These are phyloP conservation scores for Chlorencoelia australis DNA, from an alignment of 2,329 filamentous ascomycete genomes.

Conservation along the genomic window DNA sequence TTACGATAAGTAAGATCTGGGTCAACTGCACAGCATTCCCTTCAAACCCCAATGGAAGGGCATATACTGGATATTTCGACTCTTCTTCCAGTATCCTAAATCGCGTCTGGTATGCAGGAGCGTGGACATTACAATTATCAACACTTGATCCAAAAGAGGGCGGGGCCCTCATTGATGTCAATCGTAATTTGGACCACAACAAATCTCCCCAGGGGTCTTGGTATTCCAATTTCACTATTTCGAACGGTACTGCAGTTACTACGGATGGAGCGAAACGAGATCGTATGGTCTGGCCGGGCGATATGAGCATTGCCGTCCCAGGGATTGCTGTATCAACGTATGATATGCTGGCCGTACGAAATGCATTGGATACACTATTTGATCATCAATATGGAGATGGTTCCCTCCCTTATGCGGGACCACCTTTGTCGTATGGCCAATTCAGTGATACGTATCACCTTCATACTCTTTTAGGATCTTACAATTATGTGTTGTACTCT, in stretches of 20 bases:
- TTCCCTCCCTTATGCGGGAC: conserved; percentile 40
- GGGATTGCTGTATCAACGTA: conserved; percentile 44
- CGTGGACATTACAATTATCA: conserved; percentile 32
- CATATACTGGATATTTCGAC: conserved; percentile 44
- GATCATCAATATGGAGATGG: conserved; percentile 29
- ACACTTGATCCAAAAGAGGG: conserved; percentile 8
- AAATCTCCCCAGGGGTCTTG: background rate
- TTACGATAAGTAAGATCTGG: conserved; percentile 29
- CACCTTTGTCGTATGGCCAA: conserved; percentile 34
- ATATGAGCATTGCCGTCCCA: conserved; percentile 48
- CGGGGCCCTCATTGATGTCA: background rate
- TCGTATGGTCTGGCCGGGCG: conserved; percentile 50
- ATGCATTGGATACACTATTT: conserved; percentile 37
- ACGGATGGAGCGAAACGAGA: conserved; percentile 49
- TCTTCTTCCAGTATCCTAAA: conserved; percentile 41
- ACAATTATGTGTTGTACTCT: conserved; percentile 47
- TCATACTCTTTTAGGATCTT: conserved; percentile 47
- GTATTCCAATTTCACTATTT: conserved; percentile 2
- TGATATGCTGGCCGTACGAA: conserved; percentile 37
- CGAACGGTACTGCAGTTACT: conserved; percentile 22
- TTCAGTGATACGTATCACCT: conserved; percentile 49
- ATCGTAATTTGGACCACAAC: background rate
- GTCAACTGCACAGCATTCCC: conserved; percentile 34
- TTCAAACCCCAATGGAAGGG: conserved; percentile 37
- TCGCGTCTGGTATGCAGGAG: conserved; percentile 40